Base-by-base conservation (phyloP, 495 filamentous ascomycete species). In the Tuber magnatum region DNA sequence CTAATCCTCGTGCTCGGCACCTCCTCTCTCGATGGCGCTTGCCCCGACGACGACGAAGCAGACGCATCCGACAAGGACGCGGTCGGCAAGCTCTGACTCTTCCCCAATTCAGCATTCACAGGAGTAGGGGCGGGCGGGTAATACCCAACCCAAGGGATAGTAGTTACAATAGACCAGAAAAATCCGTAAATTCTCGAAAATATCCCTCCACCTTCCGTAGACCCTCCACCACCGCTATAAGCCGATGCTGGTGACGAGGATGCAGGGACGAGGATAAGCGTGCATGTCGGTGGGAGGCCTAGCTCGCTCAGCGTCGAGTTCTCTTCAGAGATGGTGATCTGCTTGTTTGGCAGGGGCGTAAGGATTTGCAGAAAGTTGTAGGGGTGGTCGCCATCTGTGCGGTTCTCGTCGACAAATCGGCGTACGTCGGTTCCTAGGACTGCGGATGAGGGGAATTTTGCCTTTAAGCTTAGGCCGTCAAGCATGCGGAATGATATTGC, bases 301-400 rank as follows among this genome's bases (percentile, higher is more conserved):
- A 97, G 85, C 2, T 90, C 88, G 20, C 84, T 82, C 0, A 97
- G 86, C 0, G 87, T 86, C 65, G 89, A 85, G 43, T 87, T 87
- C 81, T 97, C 95, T 61, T 97, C 93, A 1, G 88, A 84, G 10
- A 90, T 86, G 61, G 89, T 88, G 71, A 98, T 87, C 10, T 87
- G 88, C 71, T 87, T 89, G 80, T 90, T 95, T 3, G 93, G 93
- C 20, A 88, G 84, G 1, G 94, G 95, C 0, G 92, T 89, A 1
- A 95, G 85, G 43, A 97, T 90, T 46, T 94, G 89, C 80, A 94
- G 93, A 84, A 98, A 93, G 43, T 88, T 91, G 82, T 93, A 98
- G 4, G 92, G 91, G 43, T 84, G 84, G 73, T 77, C 75, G 46
- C 71, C 72, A 42, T 82, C 77, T 71, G 68, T 51, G 44, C 65